Evolutionary conservation across 768 basidiomycete genomes (phyloP), one percentile per base, ranked within the genome.

Genomic region (Phylloporus rhodoxanthus): DNA sequence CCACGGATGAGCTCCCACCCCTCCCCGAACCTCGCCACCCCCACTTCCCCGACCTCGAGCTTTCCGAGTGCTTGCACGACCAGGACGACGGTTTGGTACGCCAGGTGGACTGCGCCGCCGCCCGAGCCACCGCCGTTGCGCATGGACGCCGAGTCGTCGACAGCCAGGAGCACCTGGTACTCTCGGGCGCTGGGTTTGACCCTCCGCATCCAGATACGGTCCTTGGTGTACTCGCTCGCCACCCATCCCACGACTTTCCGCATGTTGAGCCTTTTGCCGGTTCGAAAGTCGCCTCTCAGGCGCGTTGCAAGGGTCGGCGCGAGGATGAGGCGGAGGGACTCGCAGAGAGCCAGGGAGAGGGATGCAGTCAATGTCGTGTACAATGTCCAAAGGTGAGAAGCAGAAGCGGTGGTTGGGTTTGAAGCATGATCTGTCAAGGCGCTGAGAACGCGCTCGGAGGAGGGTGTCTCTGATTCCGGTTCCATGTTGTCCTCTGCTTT

Each of bases 141-240:
- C 96, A 99, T 98, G 30, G 93, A 96, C 29, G 87, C 84, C 4
- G 93, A 97, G 72, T 98, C 96, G 63, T 98, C 96, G 43, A 99
- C 79, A 9, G 92, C 87, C 49, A 99, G 78, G 34, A 98, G 79
- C 2, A 99, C 82, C 62, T 99, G 95, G 68, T 98, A 98, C 63
- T 96, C 94, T 42, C 96, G 80, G 60, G 89, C 84, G 64, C 90
- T 92, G 5, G 96, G 95, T 43, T 87, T 84, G 4, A 94, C 96
- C 19, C 96, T 80, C 21, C 95, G 85, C 30, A 98, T 75, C 96
- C 96, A 99, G 56, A 98, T 98, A 70, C 94, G 94, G 77, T 99
- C 95, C 67, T 98, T 98, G 45, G 94, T 98, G 74, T 91, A 99
- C 70, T 99, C 96, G 70, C 87, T 91, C 30, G 96, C 95, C 53